phyloP scores from a whole-genome alignment of 2,329 filamentous ascomycete species.

The Blastomyces gilchristii region DNA sequence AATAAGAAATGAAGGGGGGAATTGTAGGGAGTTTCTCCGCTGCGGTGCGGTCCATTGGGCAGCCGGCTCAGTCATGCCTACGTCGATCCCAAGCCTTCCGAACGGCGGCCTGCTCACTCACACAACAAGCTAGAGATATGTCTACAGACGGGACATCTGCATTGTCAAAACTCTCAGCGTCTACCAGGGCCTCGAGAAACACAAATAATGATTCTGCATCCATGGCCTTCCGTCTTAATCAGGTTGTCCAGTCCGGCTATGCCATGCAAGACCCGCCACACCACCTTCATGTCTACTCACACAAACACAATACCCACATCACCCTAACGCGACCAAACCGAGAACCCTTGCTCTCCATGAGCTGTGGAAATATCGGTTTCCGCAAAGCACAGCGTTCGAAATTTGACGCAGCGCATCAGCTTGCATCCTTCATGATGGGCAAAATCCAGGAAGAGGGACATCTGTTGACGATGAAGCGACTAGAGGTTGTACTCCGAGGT shows the following conservation, averaged over 20 bases:
- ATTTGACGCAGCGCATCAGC: constrained; percentile 88
- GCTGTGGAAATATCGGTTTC: constrained; percentile 85
- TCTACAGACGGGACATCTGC: neutral
- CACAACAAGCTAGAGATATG: neutral
- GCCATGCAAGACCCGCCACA: constrained; percentile 24
- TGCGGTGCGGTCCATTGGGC: constrained; percentile 6
- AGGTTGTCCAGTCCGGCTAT: constrained; percentile 23
- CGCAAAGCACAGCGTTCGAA: constrained; percentile 65
- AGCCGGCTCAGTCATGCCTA: neutral
- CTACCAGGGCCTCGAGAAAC: neutral
- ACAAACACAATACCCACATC: constrained; percentile 92
- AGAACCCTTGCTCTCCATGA: constrained; percentile 67
- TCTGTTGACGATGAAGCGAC: constrained; percentile 59
- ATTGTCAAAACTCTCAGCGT: constrained; percentile 3
- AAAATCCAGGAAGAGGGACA: constrained; percentile 74
- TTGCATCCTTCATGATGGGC: constrained; percentile 72
- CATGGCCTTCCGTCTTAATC: constrained; percentile 13
- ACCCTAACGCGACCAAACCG: constrained; percentile 76
- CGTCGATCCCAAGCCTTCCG: neutral
- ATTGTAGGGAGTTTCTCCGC: constrained; percentile 1
- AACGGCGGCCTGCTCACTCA: neutral
- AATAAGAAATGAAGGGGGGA: neutral
- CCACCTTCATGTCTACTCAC: constrained; percentile 76
- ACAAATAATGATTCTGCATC: neutral
- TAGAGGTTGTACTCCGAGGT: constrained; percentile 75